Conservation (phyloP, 805 yeast genomes). For the Spathaspora girioi region DNA sequence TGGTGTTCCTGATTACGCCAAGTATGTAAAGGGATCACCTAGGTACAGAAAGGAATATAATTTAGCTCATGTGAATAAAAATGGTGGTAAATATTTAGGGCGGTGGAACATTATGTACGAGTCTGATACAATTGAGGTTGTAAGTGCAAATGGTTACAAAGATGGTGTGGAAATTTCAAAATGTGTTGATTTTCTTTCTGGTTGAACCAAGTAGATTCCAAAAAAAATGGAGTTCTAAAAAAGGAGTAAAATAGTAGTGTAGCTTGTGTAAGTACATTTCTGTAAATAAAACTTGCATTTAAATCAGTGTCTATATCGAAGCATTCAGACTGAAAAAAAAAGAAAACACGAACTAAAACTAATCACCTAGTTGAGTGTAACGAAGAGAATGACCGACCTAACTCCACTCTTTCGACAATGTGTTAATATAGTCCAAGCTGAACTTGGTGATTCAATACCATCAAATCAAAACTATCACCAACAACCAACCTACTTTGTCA, state of each 20-base stretch:
- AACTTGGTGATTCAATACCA: conserved; percentile 14
- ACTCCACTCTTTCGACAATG: conserved; percentile 49
- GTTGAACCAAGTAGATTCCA: conserved; percentile 8
- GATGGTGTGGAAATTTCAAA: conserved; percentile 32
- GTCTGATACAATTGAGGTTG: conserved; percentile 20
- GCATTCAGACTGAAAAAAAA: neutral
- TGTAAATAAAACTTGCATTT: neutral
- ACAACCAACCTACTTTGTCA: conserved; percentile 11
- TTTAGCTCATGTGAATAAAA: conserved; percentile 17
- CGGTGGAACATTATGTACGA: conserved; percentile 42
- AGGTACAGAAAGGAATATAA: conserved; percentile 31
- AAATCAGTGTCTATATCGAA: neutral
- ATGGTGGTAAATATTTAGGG: conserved; percentile 27
- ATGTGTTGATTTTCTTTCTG: conserved; percentile 26
- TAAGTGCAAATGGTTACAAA: conserved; percentile 7
- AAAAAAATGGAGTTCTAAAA: neutral
- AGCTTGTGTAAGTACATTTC: neutral
- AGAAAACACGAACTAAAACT: neutral
- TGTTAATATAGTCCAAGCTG: conserved; percentile 39
- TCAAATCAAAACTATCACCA: neutral
- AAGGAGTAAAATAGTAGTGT: too few species aligned
- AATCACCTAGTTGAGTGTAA: neutral
- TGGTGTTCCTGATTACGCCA: conserved; percentile 38
- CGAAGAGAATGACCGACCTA: conserved; percentile 38
- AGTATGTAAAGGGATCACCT: conserved; percentile 37